Evolutionary conservation across 2,329 filamentous ascomycete genomes (phyloP).

Genomic region (Verticillium dahliae): DNA sequence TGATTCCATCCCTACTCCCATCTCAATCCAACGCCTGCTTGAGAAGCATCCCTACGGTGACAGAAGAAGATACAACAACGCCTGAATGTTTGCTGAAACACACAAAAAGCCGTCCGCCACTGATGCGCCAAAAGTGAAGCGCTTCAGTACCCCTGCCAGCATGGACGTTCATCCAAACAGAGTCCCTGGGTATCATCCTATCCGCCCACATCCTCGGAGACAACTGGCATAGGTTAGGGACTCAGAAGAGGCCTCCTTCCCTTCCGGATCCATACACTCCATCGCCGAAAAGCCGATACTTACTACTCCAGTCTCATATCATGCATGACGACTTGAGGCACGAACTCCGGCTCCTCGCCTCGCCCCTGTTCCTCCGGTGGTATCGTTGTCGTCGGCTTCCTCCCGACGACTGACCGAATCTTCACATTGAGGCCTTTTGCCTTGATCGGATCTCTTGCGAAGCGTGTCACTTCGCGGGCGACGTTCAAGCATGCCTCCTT

Average conservation of each 20-base stretch:
- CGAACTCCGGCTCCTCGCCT: not conserved
- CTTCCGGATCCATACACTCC: too few species aligned
- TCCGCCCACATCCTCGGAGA: not conserved
- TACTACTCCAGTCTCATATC: not conserved
- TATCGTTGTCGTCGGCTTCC: slow-evolving; percentile 32
- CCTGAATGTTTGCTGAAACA: not conserved
- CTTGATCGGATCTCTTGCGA: slow-evolving; percentile 39
- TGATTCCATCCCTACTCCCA: not conserved
- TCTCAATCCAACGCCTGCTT: not conserved
- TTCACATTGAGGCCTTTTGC: slow-evolving; percentile 37
- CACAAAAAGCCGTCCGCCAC: not conserved
- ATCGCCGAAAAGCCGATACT: not conserved
- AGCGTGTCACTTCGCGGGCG: slow-evolving; percentile 38
- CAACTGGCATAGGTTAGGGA: not conserved
- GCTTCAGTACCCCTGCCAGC: not conserved
- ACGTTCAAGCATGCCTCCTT: slow-evolving; percentile 38
- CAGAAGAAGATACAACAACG: not conserved
- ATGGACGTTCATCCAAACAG: not conserved
- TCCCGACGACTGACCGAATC: slow-evolving; percentile 39
- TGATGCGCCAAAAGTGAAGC: not conserved
- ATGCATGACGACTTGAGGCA: not conserved
- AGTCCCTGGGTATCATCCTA: not conserved
- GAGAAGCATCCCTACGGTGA: not conserved
- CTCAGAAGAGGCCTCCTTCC: too few species aligned
- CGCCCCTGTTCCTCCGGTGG: not conserved